Percentiles rank a stretch among this genome's conserved stretches.
Conservation (phyloP, 2,329 filamentous ascomycete species). For the Diaporthe citrichinensis region DNA sequence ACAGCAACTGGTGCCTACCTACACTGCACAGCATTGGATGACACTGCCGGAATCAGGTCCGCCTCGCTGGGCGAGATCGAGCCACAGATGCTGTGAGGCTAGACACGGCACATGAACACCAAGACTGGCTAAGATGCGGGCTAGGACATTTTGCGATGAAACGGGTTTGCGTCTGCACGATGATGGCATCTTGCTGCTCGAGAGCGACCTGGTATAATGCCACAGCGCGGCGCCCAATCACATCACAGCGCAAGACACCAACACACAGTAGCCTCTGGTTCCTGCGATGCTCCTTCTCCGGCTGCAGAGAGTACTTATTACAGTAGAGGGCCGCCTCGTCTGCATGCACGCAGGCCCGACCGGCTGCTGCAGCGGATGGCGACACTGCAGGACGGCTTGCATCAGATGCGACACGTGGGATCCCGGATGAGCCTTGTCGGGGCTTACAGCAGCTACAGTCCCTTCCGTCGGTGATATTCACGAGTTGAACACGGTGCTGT, state of each 20-base stretch:
- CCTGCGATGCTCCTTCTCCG: neutral
- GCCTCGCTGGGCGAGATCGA: neutral
- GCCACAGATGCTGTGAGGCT: neutral
- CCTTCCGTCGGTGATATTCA: neutral
- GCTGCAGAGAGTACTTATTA: neutral
- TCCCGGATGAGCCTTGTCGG: neutral
- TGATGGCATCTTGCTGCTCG: constrained; percentile 11
- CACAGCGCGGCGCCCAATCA: constrained; percentile 8
- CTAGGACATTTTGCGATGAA: neutral
- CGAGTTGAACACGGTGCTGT: too few relatives aligned
- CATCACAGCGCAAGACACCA: constrained; percentile 3
- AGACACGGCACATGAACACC: constrained; percentile 15
- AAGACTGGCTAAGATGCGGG: neutral
- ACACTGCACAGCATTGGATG: neutral
- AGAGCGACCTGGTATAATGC: neutral
- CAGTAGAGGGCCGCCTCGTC: neutral
- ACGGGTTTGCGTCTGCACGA: constrained; percentile 3
- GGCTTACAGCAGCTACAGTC: neutral
- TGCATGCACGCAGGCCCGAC: constrained; percentile 14
- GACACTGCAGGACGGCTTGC: constrained; percentile 32
- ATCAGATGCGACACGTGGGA: constrained; percentile 28
- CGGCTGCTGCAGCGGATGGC: constrained; percentile 26
- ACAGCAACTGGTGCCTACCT: too few relatives aligned
- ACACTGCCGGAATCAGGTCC: neutral
- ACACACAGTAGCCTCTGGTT: neutral